Percentiles rank a stretch among this genome's conserved stretches.
Conservation (phyloP, 805 yeast genomes). For the Ogataea pini region DNA sequence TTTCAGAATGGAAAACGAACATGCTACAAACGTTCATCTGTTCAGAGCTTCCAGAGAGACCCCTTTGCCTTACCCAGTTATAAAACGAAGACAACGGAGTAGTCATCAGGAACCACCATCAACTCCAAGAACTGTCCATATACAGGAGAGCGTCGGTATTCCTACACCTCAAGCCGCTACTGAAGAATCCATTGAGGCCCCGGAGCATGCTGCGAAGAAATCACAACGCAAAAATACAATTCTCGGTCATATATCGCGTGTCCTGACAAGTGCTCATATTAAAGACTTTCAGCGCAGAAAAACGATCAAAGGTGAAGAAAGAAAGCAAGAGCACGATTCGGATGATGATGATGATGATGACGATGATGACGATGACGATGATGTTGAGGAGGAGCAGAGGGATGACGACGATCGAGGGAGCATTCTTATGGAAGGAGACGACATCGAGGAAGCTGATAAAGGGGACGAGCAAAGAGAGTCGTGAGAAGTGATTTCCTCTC, state of each 20-base stretch:
- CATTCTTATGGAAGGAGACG: too few species aligned
- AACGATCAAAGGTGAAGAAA: constrained; percentile 29
- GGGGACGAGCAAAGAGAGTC: not conserved
- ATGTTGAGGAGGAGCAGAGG: constrained; percentile 30
- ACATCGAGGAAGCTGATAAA: not conserved
- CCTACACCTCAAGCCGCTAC: not conserved
- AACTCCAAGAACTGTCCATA: too few species aligned
- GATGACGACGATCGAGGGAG: constrained; percentile 26
- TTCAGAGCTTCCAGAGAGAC: constrained; percentile 87
- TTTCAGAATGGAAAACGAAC: constrained; percentile 95
- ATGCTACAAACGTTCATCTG: constrained; percentile 81
- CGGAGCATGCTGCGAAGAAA: not conserved
- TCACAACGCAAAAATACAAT: constrained; percentile 22
- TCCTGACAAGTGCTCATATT: constrained; percentile 74
- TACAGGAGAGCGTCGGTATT: not conserved
- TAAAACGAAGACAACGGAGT: constrained; percentile 15
- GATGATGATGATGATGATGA: constrained; percentile 24
- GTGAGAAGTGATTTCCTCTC: too few species aligned
- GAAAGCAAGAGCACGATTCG: constrained; percentile 20
- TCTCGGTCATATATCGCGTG: constrained; percentile 49
- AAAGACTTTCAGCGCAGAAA: constrained; percentile 79
- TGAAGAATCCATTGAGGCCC: not conserved
- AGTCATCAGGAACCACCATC: too few species aligned
- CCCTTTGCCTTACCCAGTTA: constrained; percentile 74
- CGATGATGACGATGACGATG: constrained; percentile 29